These are phyloP conservation scores for Cordyceps cicadae DNA, from an alignment of 2,329 filamentous ascomycete species.

Conservation along the genomic window DNA sequence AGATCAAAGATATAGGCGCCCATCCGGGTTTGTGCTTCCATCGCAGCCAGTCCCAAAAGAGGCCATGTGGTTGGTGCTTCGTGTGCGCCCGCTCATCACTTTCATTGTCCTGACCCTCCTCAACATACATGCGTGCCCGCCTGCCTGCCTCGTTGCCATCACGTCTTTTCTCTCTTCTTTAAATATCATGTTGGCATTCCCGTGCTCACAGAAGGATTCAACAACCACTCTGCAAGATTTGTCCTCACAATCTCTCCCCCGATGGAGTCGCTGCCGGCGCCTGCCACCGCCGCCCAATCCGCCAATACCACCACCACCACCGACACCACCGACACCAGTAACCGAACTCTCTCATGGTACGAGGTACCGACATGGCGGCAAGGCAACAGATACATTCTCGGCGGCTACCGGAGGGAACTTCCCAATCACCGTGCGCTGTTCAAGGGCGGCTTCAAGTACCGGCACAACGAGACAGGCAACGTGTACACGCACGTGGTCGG, in stretches of 20 bases:
- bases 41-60: no score
- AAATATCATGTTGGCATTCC: not conserved
- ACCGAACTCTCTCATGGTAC: not conserved
- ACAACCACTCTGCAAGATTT: not conserved
- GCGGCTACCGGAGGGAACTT: conserved; percentile 13
- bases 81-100: no score
- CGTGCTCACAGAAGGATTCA: not conserved
- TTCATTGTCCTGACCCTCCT: no score
- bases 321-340: not conserved
- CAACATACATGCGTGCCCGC: not conserved
- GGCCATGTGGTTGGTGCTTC: no score
- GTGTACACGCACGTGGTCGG: conserved; percentile 14
- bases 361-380: conserved; percentile 9
- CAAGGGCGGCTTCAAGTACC: conserved; percentile 7
- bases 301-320: not conserved
- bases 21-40: no score
- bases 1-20: no score
- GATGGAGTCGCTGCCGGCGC: not conserved
- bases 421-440: conserved; percentile 11
- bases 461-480: conserved; percentile 15
- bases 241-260: not conserved
- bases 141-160: not conserved
- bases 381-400: conserved; percentile 10
- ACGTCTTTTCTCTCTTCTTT: not conserved
- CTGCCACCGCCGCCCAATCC: not conserved